Evolutionary conservation across 2,329 filamentous ascomycete genomes (phyloP).

Genomic region (Daldinia sp.): DNA sequence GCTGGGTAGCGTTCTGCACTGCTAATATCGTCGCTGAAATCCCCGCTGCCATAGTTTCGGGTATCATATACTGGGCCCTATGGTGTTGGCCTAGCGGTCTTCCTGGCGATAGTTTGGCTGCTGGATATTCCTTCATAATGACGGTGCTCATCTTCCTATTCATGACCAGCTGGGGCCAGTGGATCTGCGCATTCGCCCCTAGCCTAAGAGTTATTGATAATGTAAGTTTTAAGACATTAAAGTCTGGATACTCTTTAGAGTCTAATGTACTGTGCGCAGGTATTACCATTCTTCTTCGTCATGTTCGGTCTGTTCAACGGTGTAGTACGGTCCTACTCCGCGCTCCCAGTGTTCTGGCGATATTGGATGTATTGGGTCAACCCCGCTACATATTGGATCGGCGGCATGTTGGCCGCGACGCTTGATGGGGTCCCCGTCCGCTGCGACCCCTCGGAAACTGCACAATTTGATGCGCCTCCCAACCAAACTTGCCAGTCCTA

Average conservation of each 20-base stretch:
- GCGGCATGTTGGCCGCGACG: slow-evolving; percentile 74
- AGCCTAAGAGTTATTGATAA: slow-evolving; percentile 84
- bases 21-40: slow-evolving; percentile 80
- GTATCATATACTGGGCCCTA: slow-evolving; percentile 76
- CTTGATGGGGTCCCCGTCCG: slow-evolving; percentile 63
- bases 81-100: slow-evolving; percentile 84
- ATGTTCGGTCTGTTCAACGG: slow-evolving; percentile 83
- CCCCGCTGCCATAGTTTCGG: slow-evolving; percentile 73
- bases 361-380: slow-evolving; percentile 80
- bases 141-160: slow-evolving; percentile 82
- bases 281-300: slow-evolving; percentile 84
- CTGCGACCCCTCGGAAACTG: slow-evolving; percentile 59
- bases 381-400: slow-evolving; percentile 78
- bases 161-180: slow-evolving; percentile 81
- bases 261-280: slow-evolving; percentile 49
- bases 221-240: too few relatives aligned
- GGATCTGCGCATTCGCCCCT: slow-evolving; percentile 85
- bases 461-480: slow-evolving; percentile 69
- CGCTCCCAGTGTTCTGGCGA: slow-evolving; percentile 76
- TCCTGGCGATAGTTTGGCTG: slow-evolving; percentile 71
- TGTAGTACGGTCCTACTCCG: slow-evolving; percentile 75
- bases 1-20: slow-evolving; percentile 80
- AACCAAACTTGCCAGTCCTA: slow-evolving; percentile 75
- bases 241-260: too few relatives aligned
- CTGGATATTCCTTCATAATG: slow-evolving; percentile 85